Conservation (phyloP, 371 early-diverging fungal species). For the Mucor plumbeus region DNA sequence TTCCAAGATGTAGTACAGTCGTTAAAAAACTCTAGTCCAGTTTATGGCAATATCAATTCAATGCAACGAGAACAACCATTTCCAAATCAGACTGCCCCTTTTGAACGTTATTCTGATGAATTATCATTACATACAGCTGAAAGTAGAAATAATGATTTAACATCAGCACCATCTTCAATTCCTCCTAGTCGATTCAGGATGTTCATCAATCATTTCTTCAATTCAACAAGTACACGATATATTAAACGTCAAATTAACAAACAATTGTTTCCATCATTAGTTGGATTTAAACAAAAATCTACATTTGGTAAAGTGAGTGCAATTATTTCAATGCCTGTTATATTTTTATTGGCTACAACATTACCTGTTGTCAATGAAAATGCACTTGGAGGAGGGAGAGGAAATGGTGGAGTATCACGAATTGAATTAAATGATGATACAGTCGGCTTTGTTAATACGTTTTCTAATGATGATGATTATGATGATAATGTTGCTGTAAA, state of each 20-base stretch:
- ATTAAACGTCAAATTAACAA: conserved; percentile 15
- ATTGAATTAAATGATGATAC: conserved; percentile 37
- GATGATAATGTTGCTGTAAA: conserved; percentile 16
- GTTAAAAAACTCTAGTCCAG: conserved; percentile 34
- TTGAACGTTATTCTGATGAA: conserved; percentile 24
- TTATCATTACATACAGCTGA: conserved; percentile 27
- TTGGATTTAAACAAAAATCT: conserved; percentile 56
- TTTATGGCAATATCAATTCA: conserved; percentile 12
- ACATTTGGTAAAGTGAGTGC: conserved; percentile 59
- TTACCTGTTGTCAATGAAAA: conserved; percentile 63
- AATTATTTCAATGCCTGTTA: conserved; percentile 57
- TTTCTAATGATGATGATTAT: conserved; percentile 15
- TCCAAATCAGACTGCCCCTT: background rate
- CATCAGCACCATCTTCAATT: background rate
- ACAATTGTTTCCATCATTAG: conserved; percentile 61
- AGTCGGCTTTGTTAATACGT: conserved; percentile 30
- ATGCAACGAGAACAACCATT: conserved; percentile 6
- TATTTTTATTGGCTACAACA: conserved; percentile 57
- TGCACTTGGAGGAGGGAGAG: conserved; percentile 16
- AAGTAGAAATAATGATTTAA: conserved; percentile 14
- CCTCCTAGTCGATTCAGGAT: background rate
- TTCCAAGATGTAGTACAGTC: conserved; percentile 61
- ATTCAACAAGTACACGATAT: conserved; percentile 8
- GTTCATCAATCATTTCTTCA: conserved; percentile 2
- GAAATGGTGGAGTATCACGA: background rate